Evolutionary conservation across 805 yeast species (phyloP), one percentile per base, ranked within the genome.

Genomic region (Spathaspora gorwiae): DNA sequence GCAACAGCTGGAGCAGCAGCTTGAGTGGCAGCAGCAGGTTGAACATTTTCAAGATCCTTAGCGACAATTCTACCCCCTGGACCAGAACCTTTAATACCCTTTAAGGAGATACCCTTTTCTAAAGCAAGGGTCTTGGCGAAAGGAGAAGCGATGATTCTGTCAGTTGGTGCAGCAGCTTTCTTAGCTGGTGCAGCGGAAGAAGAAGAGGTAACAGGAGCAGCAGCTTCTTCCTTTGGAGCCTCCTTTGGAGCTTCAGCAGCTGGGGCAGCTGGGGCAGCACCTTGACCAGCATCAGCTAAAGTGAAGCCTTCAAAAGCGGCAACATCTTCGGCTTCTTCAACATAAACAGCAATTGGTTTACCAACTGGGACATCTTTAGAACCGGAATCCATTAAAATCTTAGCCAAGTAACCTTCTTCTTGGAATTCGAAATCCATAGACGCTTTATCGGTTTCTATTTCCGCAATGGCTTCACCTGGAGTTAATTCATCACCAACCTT

Each of bases 341-440:
- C 98, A 66, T 87, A 92, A 37, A 94, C 97, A 51, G 96, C 99
- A 65, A 94, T 87, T 60, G 99, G 98, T 71, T 84, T 83, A 60
- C 95, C 95, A 40, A 94, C 96, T 34, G 95, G 94, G 44, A 92
- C 74, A 61, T 92, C 97, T 68, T 88, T 84, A 44, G 96, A 70
- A 45, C 97, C 96, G 47, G 81, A 89, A 30, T 79, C 88, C 49
- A 89, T 78, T 53, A 90, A 70, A 57, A 87, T 84, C 75, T 90
- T 88, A 52, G 97, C 97, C 60, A 90, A 72, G 72, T 61, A 90
- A 43, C 97, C 97, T 52, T 92, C 99, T 61, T 90, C 98, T 75
- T 90, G 97, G 77, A 90, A 92, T 72, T 90, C 98, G 57, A 89
- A 92, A 73, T 90, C 98, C 97, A 90, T 92, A 49, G 90, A 83